Evolutionary conservation across 805 yeast genomes (phyloP), one percentile per base, ranked within the genome.

Genomic region (Torulaspora indica): DNA sequence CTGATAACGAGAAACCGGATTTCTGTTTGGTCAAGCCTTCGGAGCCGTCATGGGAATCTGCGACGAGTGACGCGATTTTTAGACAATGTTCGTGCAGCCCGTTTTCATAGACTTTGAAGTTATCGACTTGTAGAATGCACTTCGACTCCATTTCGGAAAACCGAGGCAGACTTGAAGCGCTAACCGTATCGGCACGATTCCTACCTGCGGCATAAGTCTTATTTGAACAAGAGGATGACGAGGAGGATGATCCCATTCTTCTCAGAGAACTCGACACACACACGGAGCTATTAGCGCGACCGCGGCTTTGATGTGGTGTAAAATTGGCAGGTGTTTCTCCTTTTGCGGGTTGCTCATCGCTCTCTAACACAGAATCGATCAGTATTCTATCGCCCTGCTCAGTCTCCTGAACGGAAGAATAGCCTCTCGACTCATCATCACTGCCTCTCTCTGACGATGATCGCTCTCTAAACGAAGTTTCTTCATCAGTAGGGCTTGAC

Each of bases 61-160:
- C 30, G 8, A 57, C 46, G 14, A 57, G 28, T 2, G 61, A 55
- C 3, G 55, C 43, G 5, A 55, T 53, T 35, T 50, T 52, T 25
- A 60, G 38, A 35, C 52, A 46, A 39, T 60, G 64, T 41, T 53
- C 59, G 46, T 60, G 64, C 29, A 45, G 49, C 7, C 62, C 62
- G 36, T 58, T 54, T 29, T 57, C 60, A 38, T 39, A 57, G 4
- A 60, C 48, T 29, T 47, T 51, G 42, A 60, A 60, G 20, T 49
- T 48, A 23, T 56, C 58, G 4, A 52, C 50, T 25, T 54, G 53
- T 39, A 53, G 35, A 12, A 55, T 43, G 40, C 52, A 47, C 27
- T 47, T 46, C 3, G 53, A 30, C 13, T 50, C 54, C 17, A 42
- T 33, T 24, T 48, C 56, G 10, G 44, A 36, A 20, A 44, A 47